Base-by-base conservation (phyloP, 208 protist genomes). In the Eutreptiella sp. region DNA sequence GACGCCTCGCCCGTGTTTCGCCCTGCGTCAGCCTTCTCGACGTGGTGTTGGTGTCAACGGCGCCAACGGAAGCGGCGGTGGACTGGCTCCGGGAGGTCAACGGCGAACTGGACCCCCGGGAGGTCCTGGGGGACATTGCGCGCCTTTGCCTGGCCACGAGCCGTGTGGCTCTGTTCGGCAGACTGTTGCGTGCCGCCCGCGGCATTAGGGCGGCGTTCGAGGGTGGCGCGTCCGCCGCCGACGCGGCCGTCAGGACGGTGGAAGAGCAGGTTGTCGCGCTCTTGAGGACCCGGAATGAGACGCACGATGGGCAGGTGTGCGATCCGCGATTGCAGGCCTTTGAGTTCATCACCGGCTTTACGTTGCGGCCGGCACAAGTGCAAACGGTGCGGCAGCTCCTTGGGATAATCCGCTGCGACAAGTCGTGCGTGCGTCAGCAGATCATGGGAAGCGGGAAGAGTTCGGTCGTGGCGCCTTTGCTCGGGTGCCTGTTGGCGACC, bases 361-460 rank as follows among this genome's bases (percentile, higher is more conserved):
- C 64, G 53, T n/a, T 70, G 3, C 64, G 64, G 1, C 33, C 34
- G 9, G 32, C 16, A 14, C 64, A 70, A 29, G 36, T 55, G 26
- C 4, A 39, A 54, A 4, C 4, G 5, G 47, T 60, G 26, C 28
- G 39, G 4, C 43, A 46, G 28, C 3, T 46, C 34, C 9, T 32
- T 5, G 27, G 31, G 24, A 9, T 35, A 4, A n/a, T 14, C 14
- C n/a, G 1, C 4, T 26, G 24, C n/a, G 43, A 45, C 24, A 29
- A 23, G 3, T 24, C 46, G n/a, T 16, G 38, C 9, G 63, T 70
- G 31, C 42, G 58, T 19, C 64, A 70, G 27, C 53, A 66, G 64
- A 53, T 70, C 19, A 70, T 70, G 64, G 64, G 64, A 23, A 57
- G 46, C 5, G 64, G 64, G 21, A 70, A 70, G 59, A 70, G 57